Evolutionary conservation across 495 filamentous ascomycete species (phyloP), one percentile per base, ranked within the genome.

Genomic region (Penicillium nucicola): DNA sequence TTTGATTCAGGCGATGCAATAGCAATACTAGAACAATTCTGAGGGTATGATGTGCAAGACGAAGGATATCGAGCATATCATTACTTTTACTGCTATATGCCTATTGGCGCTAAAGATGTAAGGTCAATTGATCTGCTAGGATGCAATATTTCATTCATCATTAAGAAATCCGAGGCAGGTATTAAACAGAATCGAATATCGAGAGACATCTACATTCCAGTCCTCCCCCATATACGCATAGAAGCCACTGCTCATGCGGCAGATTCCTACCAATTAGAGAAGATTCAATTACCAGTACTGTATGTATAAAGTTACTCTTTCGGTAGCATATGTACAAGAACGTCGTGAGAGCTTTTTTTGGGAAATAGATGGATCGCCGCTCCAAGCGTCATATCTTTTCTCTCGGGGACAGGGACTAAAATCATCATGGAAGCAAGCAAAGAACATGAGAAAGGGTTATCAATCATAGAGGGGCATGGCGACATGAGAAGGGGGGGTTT

Each of bases 391-490:
- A 52, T 56, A 50, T 50, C 45, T 42, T 30, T 47, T 48, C 52
- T 45, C 45, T 31, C 39, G 15, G 48, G 53, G 35, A n/a, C 37
- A 18, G 48, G 53, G 35, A n/a, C 37, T 30, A n/a, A 48, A 34
- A 54, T 42, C 45, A 48, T 41, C 40, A 41, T 18, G 32, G 15
- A 50, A 45, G 32, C 43, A 57, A 50, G 37, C 33, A 56, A 52
- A 42, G 17, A 48, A 30, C 43, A 45, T 23, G 34, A 51, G 56
- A 25, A 52, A 42, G 57, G 50, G 57, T 50, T 55, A 57, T 60
- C 58, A 58, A 55, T 65, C 59, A 65, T 65, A 55, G 48, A 55
- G 54, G 48, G 48, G 62, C 62, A 43, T 65, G 44, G 50, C 62
- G 46, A 57, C 62, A 52, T 65, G 59, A 65, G 44, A 55, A 35